phyloP scores from a whole-genome alignment of 306 rosid genomes.

The Vigna radiata region DNA sequence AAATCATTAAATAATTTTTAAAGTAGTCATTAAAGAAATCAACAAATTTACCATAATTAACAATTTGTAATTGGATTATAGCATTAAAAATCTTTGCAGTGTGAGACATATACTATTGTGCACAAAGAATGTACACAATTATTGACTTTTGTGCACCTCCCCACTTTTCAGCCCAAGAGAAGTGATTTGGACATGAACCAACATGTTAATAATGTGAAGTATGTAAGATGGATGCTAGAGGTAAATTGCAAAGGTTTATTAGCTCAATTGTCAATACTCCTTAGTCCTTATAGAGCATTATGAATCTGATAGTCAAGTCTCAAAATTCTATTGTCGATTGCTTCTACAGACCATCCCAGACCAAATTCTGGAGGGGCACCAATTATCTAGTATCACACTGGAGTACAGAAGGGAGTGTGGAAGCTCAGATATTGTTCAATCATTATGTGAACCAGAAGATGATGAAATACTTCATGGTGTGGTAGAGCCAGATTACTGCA shows the following conservation, averaged over 20 bases:
- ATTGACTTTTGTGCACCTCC: slow-evolving; percentile 34
- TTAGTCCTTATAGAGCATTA: neutral
- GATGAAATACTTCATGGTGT: slow-evolving; percentile 62
- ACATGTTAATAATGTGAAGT: slow-evolving; percentile 94
- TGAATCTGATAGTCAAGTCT: slow-evolving; percentile 32
- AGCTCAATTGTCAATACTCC: neutral
- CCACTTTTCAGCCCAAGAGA: slow-evolving; percentile 74
- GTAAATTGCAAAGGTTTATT: slow-evolving; percentile 49
- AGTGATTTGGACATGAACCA: slow-evolving; percentile 95
- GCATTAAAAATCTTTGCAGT: neutral
- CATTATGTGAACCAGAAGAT: slow-evolving; percentile 80
- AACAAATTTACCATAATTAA: neutral
- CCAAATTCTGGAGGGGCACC: slow-evolving; percentile 67
- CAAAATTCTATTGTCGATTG: neutral
- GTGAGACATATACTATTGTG: neutral
- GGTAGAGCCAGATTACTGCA: slow-evolving; percentile 51
- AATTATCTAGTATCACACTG: slow-evolving; percentile 68
- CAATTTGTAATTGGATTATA: neutral
- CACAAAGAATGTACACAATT: slow-evolving; percentile 19
- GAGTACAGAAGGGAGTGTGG: slow-evolving; percentile 91
- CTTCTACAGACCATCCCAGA: slow-evolving; percentile 74
- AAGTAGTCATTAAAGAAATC: neutral
- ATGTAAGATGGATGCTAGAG: slow-evolving; percentile 94
- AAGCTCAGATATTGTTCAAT: slow-evolving; percentile 75
- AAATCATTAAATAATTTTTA: neutral